Conservation (phyloP, 352 stramenopile genomes). For the Phytopythium chamaehyphon region DNA sequence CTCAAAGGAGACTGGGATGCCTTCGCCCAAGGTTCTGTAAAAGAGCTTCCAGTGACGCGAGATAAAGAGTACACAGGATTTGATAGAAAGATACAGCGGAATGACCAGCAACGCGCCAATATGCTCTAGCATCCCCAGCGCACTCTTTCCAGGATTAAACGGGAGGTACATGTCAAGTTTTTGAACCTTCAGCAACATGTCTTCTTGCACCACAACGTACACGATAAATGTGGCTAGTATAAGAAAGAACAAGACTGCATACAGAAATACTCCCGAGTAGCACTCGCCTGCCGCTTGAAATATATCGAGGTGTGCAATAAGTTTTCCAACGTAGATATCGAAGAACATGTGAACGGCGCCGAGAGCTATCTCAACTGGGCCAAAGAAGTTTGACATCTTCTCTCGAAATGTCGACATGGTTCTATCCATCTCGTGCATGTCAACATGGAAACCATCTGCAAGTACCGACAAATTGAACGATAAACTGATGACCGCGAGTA, state of each 20-base stretch:
- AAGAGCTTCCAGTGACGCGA: slow-evolving; percentile 31
- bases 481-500: slow-evolving; percentile 45
- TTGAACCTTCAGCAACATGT: slow-evolving; percentile 50
- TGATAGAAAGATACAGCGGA: slow-evolving; percentile 48
- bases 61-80: slow-evolving; percentile 58
- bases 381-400: slow-evolving; percentile 18
- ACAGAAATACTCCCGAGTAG: slow-evolving; percentile 36
- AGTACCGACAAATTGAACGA: slow-evolving; percentile 63
- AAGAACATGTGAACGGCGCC: slow-evolving; percentile 32
- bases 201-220: slow-evolving; percentile 59
- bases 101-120: slow-evolving; percentile 47
- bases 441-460: slow-evolving; percentile 27
- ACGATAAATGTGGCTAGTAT: slow-evolving; percentile 40
- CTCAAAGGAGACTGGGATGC: slow-evolving; percentile 7
- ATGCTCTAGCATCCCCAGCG: slow-evolving; percentile 33
- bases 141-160: slow-evolving; percentile 28
- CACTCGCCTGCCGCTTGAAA: slow-evolving; percentile 28
- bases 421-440: slow-evolving; percentile 4
- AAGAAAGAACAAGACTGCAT: slow-evolving; percentile 19
- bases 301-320: slow-evolving; percentile 29
- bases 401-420: slow-evolving; percentile 20
- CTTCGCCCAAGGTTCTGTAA: slow-evolving; percentile 17
- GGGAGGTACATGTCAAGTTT: slow-evolving; percentile 42
- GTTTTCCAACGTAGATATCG: slow-evolving; percentile 18
- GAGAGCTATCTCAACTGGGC: slow-evolving; percentile 20